Evolutionary conservation across 1,284 basidiomycete species (phyloP), one percentile per base, ranked within the genome.

Genomic region (Vanrija sp.): DNA sequence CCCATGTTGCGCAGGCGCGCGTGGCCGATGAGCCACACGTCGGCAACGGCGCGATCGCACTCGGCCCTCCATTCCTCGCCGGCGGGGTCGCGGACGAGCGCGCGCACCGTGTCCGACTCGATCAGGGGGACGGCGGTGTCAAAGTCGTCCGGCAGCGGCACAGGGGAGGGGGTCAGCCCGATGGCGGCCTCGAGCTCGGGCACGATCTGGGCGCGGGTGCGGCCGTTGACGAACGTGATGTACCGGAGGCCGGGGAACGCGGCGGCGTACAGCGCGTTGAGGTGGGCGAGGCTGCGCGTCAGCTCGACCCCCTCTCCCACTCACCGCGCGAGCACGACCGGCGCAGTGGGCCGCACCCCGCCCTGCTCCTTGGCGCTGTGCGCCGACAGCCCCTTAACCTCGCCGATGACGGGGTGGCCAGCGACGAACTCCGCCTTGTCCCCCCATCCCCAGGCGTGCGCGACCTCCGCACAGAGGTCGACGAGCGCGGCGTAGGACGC

Each of bases 201-300:
- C 43, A 84, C 84, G 61, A 95, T 85, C 44, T 74, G 80, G 24
- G 81, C 80, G 44, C 91, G 79, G 51, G 83, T 81, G 53, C 92
- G 81, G 31, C 89, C 89, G 67, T 91, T 89, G 43, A 95, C 92
- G 67, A 93, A 95, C 3, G 90, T 94, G 75, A 94, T 88, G 68
- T 89, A 95, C 23, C 86, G 80, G 56, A 95, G 73, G 2, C 85
- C 84, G 0, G 87, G 85, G 66, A 85, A 95, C 47, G 77, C 77
- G 23, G 69, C 76, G 69, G 90, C 88, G 67, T 94, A 95, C 54
- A 84, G 82, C 7, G 77, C 78, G 64, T 95, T 95, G 47, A 95
- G 81, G 85, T 73, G 66, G 6, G 61, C 62, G n/a, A 78, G 65
- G 8, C 75, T 76, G 52, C 0, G 31, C n/a, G 51, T 56, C 41